These are phyloP conservation scores for Citrus australasica DNA, from an alignment of 345 rosid genomes.

Conservation along the genomic window DNA sequence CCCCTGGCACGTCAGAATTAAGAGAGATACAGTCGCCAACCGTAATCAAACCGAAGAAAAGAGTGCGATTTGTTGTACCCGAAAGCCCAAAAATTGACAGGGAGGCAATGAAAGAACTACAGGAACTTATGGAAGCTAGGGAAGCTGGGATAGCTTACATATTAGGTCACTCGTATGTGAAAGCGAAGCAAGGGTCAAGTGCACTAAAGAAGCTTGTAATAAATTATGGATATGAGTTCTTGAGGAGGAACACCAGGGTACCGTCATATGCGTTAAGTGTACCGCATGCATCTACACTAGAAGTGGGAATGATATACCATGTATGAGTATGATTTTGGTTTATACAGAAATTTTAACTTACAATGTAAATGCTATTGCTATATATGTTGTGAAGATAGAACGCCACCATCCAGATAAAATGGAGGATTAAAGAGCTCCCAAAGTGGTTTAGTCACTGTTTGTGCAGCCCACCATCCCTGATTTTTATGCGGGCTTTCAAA, in stretches of 20 bases:
- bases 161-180: conserved; percentile 76
- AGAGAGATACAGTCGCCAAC: conserved; percentile 61
- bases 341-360: background rate
- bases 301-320: conserved; percentile 87
- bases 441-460: background rate
- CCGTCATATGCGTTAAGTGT: conserved; percentile 45
- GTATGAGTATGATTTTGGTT: conserved; percentile 55
- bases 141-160: conserved; percentile 90
- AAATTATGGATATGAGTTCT: conserved; percentile 73
- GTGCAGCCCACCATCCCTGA: background rate
- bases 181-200: conserved; percentile 79
- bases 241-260: conserved; percentile 75
- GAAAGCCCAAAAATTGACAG: conserved; percentile 62
- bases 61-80: conserved; percentile 75
- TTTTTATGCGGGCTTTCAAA: too few species aligned
- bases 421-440: conserved; percentile 7
- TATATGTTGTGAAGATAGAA: conserved; percentile 24
- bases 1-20: conserved; percentile 56
- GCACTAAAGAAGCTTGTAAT: conserved; percentile 61
- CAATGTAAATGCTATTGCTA: conserved; percentile 17
- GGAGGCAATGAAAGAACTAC: conserved; percentile 58
- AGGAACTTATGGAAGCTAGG: conserved; percentile 76
- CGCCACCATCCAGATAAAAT: background rate
- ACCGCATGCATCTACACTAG: conserved; percentile 82
- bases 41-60: conserved; percentile 41